Base-by-base conservation (phyloP, 768 basidiomycete species). In the Phylloporus sp. region DNA sequence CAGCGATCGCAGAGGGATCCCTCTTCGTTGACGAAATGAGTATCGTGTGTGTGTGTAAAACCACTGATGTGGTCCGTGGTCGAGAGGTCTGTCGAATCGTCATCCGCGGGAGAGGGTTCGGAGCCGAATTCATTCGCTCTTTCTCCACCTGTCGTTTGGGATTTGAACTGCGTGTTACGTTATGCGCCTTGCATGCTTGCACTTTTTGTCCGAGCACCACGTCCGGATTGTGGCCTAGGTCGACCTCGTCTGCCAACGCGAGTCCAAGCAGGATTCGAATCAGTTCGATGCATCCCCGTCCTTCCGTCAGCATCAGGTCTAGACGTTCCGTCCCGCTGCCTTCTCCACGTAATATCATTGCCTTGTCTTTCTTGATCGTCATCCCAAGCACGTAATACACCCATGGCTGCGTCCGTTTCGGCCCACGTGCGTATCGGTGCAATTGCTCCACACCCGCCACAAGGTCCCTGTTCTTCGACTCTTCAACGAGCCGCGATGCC, bases 231-330 rank as follows among this genome's bases (percentile, higher is more conserved):
- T 46, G 43, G 6, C 54, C 53, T 14, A 60, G 14, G 14, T 55
- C 48, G 0, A 49, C 42, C 1, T 24, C 3, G 13, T 47, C 27
- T 6, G 48, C 50, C 18, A 53, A 33, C 6, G 47, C 44, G 7
- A 58, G 49, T 9, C 55, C 57, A 14, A 56, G 48, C 31, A 57
- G n/a, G 13, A 49, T 32, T 4, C 44, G 51, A 9, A 49, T 36
- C 13, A 55, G 35, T 17, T 55, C 54, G 15, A 53, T 33, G 20
- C 41, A 39, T 0, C 51, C 44, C 6, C 41, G 38, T 13, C 50
- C 47, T 10, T 48, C 41, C 13, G 41, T 10, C 3, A 55, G 43
- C 5, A 31, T 35, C 31, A 53, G 20, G 1, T 40, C 38, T 5
- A 46, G 26, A 21, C 46, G 31, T 21, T 54, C 53, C n/a, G 49